Conservation (phyloP, 768 basidiomycete genomes). For the Punctularia strigosozonata region DNA sequence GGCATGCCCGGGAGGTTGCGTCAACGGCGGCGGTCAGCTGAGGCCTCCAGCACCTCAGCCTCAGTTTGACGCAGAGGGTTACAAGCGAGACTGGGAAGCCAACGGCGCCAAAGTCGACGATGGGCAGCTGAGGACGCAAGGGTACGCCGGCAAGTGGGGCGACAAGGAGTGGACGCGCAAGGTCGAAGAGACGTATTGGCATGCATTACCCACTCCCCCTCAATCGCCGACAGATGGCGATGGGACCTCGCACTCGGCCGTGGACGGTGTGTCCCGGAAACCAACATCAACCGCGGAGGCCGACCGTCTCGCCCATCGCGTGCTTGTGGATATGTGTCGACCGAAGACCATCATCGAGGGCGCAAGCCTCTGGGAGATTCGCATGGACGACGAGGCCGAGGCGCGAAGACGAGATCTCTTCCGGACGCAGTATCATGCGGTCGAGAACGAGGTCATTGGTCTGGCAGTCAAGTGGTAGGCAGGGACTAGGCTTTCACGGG, state of each 20-base stretch:
- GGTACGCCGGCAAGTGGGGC: constrained; percentile 51
- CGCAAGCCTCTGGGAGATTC: constrained; percentile 17
- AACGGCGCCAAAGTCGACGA: constrained; percentile 30
- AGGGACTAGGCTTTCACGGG: too few relatives aligned
- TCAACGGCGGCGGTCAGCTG: constrained; percentile 93
- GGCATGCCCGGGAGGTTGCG: constrained; percentile 97
- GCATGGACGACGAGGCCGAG: constrained; percentile 33
- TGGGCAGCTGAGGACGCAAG: constrained; percentile 10
- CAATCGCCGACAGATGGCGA: constrained; percentile 21
- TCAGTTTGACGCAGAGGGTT: constrained; percentile 50
- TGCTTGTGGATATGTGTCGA: constrained; percentile 30
- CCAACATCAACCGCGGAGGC: constrained; percentile 11
- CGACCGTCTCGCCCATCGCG: constrained; percentile 24
- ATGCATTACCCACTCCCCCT: constrained; percentile 32
- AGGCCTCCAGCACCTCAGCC: constrained; percentile 9
- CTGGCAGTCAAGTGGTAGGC: constrained; percentile 60
- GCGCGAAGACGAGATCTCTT: constrained; percentile 36
- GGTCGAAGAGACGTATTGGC: constrained; percentile 83
- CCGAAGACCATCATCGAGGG: constrained; percentile 6
- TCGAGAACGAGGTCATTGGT: constrained; percentile 76
- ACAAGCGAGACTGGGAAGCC: constrained; percentile 48
- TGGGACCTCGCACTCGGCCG: background rate
- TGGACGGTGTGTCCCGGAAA: background rate
- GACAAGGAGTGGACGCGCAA: constrained; percentile 71
- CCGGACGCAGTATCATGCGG: constrained; percentile 74